phyloP scores from a whole-genome alignment of 2,329 filamentous ascomycete species.

The Akanthomyces uredinophilus region DNA sequence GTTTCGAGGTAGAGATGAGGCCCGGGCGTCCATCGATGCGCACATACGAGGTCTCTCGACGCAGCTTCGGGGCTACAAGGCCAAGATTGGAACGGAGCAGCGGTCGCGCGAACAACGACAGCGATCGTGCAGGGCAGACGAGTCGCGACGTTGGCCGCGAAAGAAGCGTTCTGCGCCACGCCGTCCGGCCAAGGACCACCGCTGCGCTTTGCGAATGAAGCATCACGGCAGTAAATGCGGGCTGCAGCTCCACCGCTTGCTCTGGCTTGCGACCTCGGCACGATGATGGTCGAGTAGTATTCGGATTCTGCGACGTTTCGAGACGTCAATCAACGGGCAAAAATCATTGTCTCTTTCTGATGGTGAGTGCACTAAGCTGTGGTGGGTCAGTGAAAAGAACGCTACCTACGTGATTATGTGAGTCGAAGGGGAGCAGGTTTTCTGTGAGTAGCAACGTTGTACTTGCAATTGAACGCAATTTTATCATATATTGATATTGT shows the following conservation, averaged over 20 bases:
- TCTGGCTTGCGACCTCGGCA: background rate
- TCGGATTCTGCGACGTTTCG: no score
- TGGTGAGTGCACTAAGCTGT: no score
- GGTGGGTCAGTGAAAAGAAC: no score
- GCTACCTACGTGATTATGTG: no score
- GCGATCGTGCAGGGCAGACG: background rate
- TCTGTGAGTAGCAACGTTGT: no score
- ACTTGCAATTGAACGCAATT: no score
- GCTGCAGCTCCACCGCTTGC: background rate
- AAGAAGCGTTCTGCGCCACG: background rate
- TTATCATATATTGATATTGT: no score
- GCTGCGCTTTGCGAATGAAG: background rate
- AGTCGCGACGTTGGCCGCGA: background rate
- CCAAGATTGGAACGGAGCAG: background rate
- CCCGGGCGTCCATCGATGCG: background rate
- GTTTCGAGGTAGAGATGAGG: background rate
- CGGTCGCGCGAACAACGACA: background rate
- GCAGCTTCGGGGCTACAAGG: background rate
- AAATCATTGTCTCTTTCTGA: no score
- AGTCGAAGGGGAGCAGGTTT: no score
- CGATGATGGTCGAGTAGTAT: no score
- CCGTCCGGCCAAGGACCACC: background rate
- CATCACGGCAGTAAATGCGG: background rate
- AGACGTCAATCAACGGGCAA: background rate
- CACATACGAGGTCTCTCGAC: constrained; percentile 8